A percentile compares a stretch with the other conserved stretches of the same genome.
phyloP scores from a whole-genome alignment of 768 basidiomycete genomes.

The Fomitopsis serialis region DNA sequence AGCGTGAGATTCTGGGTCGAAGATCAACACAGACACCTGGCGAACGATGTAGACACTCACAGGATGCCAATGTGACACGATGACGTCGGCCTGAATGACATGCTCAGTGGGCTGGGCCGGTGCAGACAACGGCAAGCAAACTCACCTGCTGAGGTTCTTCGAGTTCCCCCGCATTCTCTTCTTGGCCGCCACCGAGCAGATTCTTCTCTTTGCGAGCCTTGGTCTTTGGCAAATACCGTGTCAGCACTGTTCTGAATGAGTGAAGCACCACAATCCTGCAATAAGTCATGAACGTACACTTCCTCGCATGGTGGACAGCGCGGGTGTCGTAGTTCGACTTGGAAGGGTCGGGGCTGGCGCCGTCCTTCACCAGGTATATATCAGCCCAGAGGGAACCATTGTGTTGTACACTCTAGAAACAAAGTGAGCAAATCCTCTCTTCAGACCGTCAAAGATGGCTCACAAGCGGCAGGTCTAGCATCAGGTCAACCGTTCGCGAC shows the following conservation, averaged over 20 bases:
- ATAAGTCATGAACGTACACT: slow-evolving; percentile 69
- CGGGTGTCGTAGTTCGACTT: slow-evolving; percentile 45
- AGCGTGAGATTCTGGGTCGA: slow-evolving; percentile 74
- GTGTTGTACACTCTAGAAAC: slow-evolving; percentile 57
- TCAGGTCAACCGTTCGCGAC: slow-evolving; percentile 45
- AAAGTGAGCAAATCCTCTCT: not conserved
- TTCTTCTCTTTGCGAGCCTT: slow-evolving; percentile 82
- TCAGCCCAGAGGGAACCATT: slow-evolving; percentile 86
- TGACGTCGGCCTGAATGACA: slow-evolving; percentile 42
- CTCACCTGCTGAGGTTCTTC: slow-evolving; percentile 37
- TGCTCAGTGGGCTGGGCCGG: not conserved
- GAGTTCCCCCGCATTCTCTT: slow-evolving; percentile 36
- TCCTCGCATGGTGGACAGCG: slow-evolving; percentile 66
- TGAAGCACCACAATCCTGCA: too few species aligned
- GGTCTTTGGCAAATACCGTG: slow-evolving; percentile 70
- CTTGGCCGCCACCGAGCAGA: slow-evolving; percentile 48
- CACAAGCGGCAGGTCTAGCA: slow-evolving; percentile 68
- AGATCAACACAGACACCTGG: slow-evolving; percentile 1
- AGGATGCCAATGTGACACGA: slow-evolving; percentile 81
- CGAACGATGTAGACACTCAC: slow-evolving; percentile 30
- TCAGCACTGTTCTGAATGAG: slow-evolving; percentile 53
- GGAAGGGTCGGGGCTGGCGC: slow-evolving; percentile 59
- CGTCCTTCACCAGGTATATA: slow-evolving; percentile 65
- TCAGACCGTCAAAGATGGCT: slow-evolving; percentile 10
- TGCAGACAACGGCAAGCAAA: not conserved